These are phyloP conservation scores for Sclerotinia minor DNA, from an alignment of 2,329 filamentous ascomycete genomes.

Conservation along the genomic window DNA sequence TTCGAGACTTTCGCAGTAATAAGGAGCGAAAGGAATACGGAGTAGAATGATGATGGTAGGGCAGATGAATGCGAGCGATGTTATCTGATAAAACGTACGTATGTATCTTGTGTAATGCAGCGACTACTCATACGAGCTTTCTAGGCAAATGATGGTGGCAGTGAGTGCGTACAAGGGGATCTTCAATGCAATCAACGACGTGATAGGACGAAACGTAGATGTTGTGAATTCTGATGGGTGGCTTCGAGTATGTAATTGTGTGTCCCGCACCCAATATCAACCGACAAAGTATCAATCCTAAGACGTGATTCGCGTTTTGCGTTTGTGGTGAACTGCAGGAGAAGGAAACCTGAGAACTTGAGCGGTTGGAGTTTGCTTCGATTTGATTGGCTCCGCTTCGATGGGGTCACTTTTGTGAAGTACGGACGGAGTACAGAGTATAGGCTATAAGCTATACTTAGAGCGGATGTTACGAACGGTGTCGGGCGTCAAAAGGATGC, in stretches of 20 bases:
- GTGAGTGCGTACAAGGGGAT: neutral
- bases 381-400: constrained; percentile 31
- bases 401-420: constrained; percentile 22
- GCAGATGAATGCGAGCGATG: neutral
- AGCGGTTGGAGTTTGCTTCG: constrained; percentile 28
- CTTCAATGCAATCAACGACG: neutral
- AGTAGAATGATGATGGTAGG: neutral
- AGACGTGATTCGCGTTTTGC: constrained; percentile 37
- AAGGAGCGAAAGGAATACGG: neutral
- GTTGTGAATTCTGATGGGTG: neutral
- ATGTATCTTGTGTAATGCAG: neutral
- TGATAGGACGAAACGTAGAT: constrained; percentile 5
- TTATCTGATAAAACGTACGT: neutral
- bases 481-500: constrained; percentile 23
- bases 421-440: neutral
- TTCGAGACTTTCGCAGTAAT: neutral
- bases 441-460: constrained; percentile 35
- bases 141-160: neutral
- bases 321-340: constrained; percentile 30
- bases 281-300: constrained; percentile 11
- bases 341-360: constrained; percentile 22
- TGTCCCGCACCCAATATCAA: neutral
- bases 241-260: constrained; percentile 1
- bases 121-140: neutral
- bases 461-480: constrained; percentile 30